Evolutionary conservation across 2,329 filamentous ascomycete species (phyloP), one percentile per base, ranked within the genome.

Genomic region (Colletotrichum caudatum): DNA sequence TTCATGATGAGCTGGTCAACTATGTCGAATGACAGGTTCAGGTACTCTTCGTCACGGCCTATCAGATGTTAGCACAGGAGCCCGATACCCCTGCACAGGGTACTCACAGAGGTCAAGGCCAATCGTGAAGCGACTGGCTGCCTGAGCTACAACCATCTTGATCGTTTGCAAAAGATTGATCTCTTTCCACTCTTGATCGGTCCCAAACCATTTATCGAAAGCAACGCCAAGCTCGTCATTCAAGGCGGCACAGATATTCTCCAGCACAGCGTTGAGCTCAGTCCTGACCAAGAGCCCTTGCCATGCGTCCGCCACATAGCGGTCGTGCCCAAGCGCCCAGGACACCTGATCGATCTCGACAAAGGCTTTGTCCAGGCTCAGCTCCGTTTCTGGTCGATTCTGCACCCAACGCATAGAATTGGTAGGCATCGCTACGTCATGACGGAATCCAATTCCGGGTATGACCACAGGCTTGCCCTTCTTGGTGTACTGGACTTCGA

Each of bases 361-460:
- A 56, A 84, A 81, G 1, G 83, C 82, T 12, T 81, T 74, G 5
- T 48, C 59, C 2, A 79, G 74, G 48, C 78, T 79, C 20, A 84
- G 77, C 0, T 80, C 75, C 7, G 75, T 73, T 1, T 85, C 83
- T 0, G 82, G 82, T 62, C 84, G 84, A 2, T 76, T 74, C 9
- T 80, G 71, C 1, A 81, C 74, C 83, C 83, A 85, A 44, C 79
- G 77, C 77, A 85, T 76, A 1, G 80, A 76, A 50, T 74, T 80
- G 7, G 77, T 76, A 0, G 84, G 84, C n/a, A 86, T 74, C 54
- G 85, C 78, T n/a, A 85, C 74, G 70, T 84, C 83, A 51, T 79
- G 78, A 29, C 80, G 80, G 39, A 81, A 77, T 2, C 80, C 81
- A 8, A 84, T 76, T 6, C 81, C 81, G 0, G 84, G 84, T 8